phyloP scores from a whole-genome alignment of 148 eudicot species.

The Diospyros kaki region DNA sequence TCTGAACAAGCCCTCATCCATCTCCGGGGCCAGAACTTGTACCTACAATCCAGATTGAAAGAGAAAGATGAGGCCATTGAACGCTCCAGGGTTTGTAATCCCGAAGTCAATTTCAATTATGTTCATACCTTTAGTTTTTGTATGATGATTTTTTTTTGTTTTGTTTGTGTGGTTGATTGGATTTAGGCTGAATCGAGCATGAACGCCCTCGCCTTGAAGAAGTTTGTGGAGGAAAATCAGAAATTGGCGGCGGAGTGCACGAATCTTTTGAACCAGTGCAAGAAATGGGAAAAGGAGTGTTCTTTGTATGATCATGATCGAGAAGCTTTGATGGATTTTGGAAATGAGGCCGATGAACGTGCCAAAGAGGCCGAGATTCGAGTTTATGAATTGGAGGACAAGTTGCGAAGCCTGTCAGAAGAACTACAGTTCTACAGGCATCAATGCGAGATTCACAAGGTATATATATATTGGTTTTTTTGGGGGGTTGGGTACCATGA shows the following conservation, averaged over 20 bases:
- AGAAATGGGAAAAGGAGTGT: slow-evolving; percentile 78
- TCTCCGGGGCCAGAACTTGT: slow-evolving; percentile 60
- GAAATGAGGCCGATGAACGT: slow-evolving; percentile 82
- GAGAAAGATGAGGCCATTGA: slow-evolving; percentile 58
- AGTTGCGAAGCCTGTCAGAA: too few species aligned
- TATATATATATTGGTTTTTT: too few species aligned
- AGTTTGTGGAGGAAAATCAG: slow-evolving; percentile 86
- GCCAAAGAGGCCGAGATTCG: slow-evolving; percentile 22
- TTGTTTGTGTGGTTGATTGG: background rate
- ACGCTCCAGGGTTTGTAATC: slow-evolving; percentile 65
- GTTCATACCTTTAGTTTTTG: background rate
- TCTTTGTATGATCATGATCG: slow-evolving; percentile 75
- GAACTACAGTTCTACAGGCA: too few species aligned
- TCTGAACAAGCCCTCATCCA: slow-evolving; percentile 34
- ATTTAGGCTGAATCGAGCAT: slow-evolving; percentile 68
- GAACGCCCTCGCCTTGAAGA: slow-evolving; percentile 86
- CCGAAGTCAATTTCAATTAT: background rate
- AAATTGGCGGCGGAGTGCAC: slow-evolving; percentile 72
- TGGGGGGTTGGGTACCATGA: too few species aligned
- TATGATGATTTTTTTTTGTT: background rate
- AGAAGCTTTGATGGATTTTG: slow-evolving; percentile 91
- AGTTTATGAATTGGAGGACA: too few species aligned
- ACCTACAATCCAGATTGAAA: slow-evolving; percentile 37
- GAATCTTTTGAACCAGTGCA: slow-evolving; percentile 50
- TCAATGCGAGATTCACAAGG: too few species aligned